A percentile compares a stretch with the other conserved stretches of the same genome.
These are phyloP conservation scores for Crithidia thermophila DNA, from an alignment of 208 protist species.

Conservation along the genomic window DNA sequence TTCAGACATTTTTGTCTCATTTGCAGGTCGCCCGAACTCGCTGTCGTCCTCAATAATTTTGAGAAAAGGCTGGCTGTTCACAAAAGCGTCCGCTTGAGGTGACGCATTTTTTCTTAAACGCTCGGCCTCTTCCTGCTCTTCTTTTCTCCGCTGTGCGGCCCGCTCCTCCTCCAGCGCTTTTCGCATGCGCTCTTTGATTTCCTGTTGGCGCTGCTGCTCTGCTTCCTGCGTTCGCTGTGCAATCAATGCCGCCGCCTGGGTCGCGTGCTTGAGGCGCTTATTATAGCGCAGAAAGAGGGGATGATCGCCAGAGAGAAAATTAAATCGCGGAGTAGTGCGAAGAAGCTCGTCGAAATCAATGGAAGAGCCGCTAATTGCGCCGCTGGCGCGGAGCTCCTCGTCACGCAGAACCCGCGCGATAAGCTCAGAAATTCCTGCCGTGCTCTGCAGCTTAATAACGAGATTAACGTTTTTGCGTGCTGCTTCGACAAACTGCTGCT, in stretches of 20 bases:
- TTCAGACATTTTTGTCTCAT: constrained; percentile 14
- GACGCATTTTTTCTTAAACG: constrained; percentile 11
- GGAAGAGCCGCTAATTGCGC: constrained; percentile 10
- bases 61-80: constrained; percentile 46
- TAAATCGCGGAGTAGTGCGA: constrained; percentile 77
- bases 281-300: constrained; percentile 79
- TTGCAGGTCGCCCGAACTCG: constrained; percentile 37
- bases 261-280: constrained; percentile 51
- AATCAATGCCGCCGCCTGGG: constrained; percentile 64
- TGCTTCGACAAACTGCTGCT: constrained; percentile 53
- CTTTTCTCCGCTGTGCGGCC: constrained; percentile 24
- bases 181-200: constrained; percentile 54
- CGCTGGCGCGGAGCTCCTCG: constrained; percentile 39
- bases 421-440: constrained; percentile 66
- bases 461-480: constrained; percentile 49
- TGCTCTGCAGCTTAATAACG: constrained; percentile 73
- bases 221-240: constrained; percentile 56
- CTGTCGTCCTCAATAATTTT: constrained; percentile 68
- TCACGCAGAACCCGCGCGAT: constrained; percentile 67
- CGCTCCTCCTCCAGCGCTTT: constrained; percentile 47
- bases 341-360: constrained; percentile 73
- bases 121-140: constrained; percentile 28
- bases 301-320: constrained; percentile 74
- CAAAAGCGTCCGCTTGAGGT: constrained; percentile 4
- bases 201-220: constrained; percentile 56